Conservation (phyloP, 257 asterid species). For the Misopates orontium region DNA sequence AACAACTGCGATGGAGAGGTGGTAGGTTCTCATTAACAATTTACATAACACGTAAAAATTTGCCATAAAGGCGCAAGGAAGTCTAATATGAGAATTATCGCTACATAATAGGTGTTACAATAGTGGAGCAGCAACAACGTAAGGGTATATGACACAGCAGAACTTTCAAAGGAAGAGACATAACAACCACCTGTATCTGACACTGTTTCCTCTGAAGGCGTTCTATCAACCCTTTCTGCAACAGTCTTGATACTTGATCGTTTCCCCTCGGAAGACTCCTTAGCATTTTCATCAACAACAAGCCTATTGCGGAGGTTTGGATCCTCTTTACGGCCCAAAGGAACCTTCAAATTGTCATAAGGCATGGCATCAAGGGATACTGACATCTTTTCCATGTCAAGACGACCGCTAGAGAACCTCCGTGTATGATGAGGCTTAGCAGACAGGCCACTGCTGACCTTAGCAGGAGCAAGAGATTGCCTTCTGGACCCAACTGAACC, state of each 20-base stretch:
- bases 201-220: conserved; percentile 37
- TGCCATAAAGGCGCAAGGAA: neutral
- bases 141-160: neutral
- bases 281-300: conserved; percentile 46
- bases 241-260: conserved; percentile 43
- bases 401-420: conserved; percentile 54
- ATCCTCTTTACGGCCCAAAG: conserved; percentile 46
- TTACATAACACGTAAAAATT: conserved; percentile 2
- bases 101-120: neutral
- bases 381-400: conserved; percentile 65
- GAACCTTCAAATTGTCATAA: conserved; percentile 31
- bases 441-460: conserved; percentile 42
- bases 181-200: conserved; percentile 42
- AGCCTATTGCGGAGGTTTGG: conserved; percentile 41
- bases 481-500: conserved; percentile 55
- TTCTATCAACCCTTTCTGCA: conserved; percentile 53
- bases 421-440: conserved; percentile 51
- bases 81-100: conserved; percentile 6
- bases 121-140: neutral
- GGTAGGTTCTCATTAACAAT: conserved; percentile 1
- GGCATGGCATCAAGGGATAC: conserved; percentile 47
- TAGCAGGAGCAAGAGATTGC: conserved; percentile 52
- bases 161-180: conserved; percentile 30
- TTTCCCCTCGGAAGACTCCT: conserved; percentile 59
- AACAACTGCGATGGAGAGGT: neutral